These are phyloP conservation scores for Apophysomyces sp. DNA, from an alignment of 371 early-diverging fungal species.

Conservation along the genomic window DNA sequence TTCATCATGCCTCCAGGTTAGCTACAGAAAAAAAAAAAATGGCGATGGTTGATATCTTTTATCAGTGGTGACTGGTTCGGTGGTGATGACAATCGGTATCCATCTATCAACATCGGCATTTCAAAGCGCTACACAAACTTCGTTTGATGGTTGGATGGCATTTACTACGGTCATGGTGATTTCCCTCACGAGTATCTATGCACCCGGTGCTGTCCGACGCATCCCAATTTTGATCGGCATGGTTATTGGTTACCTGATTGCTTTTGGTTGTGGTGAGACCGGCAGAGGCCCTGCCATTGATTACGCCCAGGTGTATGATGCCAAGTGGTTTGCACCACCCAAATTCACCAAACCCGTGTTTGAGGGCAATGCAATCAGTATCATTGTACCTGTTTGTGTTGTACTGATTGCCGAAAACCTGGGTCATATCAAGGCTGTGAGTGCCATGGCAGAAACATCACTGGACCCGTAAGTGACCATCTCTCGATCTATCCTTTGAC, in stretches of 20 bases:
- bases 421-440: conserved; percentile 60
- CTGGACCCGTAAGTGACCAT: conserved; percentile 29
- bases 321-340: conserved; percentile 41
- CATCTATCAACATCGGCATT: conserved; percentile 52
- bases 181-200: conserved; percentile 49
- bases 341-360: conserved; percentile 37
- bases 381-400: conserved; percentile 55
- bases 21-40: background rate
- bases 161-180: conserved; percentile 48
- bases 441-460: conserved; percentile 46
- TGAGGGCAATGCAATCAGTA: conserved; percentile 48
- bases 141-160: conserved; percentile 59
- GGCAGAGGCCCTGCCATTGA: conserved; percentile 48
- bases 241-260: conserved; percentile 46
- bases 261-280: conserved; percentile 39
- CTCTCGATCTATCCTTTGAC: background rate
- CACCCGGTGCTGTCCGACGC: conserved; percentile 38
- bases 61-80: conserved; percentile 55
- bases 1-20: conserved; percentile 57
- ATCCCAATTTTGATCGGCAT: conserved; percentile 56
- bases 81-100: conserved; percentile 60
- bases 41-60: background rate
- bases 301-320: conserved; percentile 37
- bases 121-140: conserved; percentile 38
- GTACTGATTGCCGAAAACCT: conserved; percentile 56